Conservation (phyloP, 2,329 filamentous ascomycete genomes). For the Celoporthe dispersa region DNA sequence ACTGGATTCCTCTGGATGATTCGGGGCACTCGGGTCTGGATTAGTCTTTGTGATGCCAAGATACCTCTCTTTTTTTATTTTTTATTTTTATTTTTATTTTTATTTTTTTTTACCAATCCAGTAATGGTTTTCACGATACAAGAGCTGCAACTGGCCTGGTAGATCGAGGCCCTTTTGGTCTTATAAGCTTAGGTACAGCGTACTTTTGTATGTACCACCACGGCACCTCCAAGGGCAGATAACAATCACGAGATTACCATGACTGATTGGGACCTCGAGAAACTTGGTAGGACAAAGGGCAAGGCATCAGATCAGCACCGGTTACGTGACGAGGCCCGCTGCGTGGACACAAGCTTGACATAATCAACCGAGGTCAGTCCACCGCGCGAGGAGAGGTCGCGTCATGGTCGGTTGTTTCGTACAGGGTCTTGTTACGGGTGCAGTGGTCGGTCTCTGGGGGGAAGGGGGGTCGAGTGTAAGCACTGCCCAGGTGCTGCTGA, state of each 20-base stretch:
- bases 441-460: not conserved
- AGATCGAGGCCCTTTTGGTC: not conserved
- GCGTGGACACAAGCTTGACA: not conserved
- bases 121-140: not conserved
- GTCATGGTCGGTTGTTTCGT: not conserved
- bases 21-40: too few relatives aligned
- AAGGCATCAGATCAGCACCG: too few relatives aligned
- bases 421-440: not conserved
- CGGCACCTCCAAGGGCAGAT: too few relatives aligned
- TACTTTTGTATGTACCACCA: too few relatives aligned
- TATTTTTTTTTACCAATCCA: not conserved
- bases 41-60: not conserved
- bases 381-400: not conserved
- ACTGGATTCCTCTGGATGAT: too few relatives aligned
- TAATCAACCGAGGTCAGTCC: too few relatives aligned
- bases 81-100: too few relatives aligned
- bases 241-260: too few relatives aligned
- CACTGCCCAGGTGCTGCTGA: not conserved
- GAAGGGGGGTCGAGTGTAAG: not conserved
- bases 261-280: too few relatives aligned
- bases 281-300: too few relatives aligned
- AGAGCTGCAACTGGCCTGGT: not conserved
- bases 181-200: too few relatives aligned
- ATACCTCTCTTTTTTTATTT: not conserved
- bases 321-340: too few relatives aligned